phyloP scores from a whole-genome alignment of 352 stramenopile genomes.

The Phytophthora crassamura region DNA sequence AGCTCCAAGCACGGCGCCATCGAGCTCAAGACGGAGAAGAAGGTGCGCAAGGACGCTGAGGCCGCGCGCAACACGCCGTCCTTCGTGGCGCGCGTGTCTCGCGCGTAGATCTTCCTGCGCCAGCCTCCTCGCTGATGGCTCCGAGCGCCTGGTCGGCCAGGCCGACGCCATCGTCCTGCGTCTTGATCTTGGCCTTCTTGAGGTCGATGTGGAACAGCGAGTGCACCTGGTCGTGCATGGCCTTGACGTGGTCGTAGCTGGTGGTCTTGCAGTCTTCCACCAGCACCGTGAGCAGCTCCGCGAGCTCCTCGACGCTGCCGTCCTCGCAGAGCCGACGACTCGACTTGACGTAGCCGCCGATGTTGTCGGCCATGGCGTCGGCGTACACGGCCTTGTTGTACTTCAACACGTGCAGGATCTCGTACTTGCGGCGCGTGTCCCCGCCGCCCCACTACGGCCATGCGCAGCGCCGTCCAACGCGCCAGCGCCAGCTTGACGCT shows the following conservation, averaged over 20 bases:
- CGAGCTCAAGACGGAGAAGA: no score
- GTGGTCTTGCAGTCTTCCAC: conserved; percentile 82
- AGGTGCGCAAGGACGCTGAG: no score
- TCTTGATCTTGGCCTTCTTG: no score
- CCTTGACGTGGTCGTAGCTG: conserved; percentile 71
- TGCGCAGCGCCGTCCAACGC: conserved; percentile 85
- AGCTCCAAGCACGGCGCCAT: no score
- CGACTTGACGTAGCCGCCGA: conserved; percentile 76
- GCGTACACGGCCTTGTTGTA: no score
- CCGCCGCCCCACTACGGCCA: conserved; percentile 88
- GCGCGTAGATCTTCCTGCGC: conserved; percentile 85
- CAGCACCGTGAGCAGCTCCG: conserved; percentile 64
- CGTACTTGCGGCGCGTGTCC: conserved; percentile 82
- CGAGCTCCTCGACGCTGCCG: conserved; percentile 77
- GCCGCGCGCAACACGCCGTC: no score
- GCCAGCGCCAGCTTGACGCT: conserved; percentile 78
- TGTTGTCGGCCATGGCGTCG: no score
- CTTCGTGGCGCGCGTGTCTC: no score
- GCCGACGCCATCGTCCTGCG: no score
- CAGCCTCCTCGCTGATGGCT: no score
- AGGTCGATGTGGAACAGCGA: no score
- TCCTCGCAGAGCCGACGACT: conserved; percentile 80
- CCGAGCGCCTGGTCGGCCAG: no score
- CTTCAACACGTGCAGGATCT: conserved; percentile 84
- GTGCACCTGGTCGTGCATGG: conserved; percentile 77